A percentile compares a stretch with the other conserved stretches of the same genome.
These are phyloP conservation scores for Solanum medicagineum DNA, from an alignment of 257 asterid species.

Conservation along the genomic window DNA sequence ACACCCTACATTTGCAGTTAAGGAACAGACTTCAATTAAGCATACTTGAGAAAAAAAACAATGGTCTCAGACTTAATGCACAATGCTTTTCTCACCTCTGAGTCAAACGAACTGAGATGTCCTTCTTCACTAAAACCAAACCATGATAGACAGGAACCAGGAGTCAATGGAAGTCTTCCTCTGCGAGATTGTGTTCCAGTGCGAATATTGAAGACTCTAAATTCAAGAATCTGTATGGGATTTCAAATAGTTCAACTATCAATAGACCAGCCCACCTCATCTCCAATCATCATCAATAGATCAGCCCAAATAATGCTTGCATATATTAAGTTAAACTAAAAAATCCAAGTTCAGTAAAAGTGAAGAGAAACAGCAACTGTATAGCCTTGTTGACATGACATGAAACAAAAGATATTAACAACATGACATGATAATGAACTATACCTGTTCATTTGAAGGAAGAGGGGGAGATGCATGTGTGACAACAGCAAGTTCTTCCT, in stretches of 20 bases:
- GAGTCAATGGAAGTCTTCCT: constrained; percentile 84
- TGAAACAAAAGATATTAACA: neutral
- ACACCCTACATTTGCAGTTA: constrained; percentile 49
- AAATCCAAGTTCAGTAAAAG: neutral
- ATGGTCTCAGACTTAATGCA: neutral
- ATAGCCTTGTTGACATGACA: neutral
- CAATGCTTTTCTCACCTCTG: constrained; percentile 49
- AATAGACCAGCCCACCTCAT: neutral
- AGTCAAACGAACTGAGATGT: constrained; percentile 78
- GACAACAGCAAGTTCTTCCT: constrained; percentile 82
- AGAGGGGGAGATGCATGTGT: constrained; percentile 73
- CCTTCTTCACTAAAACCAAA: constrained; percentile 96
- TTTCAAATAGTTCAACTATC: neutral
- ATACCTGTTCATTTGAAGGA: constrained; percentile 87
- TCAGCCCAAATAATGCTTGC: neutral
- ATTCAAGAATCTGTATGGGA: constrained; percentile 70
- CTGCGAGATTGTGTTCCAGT: constrained; percentile 38
- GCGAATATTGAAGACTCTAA: constrained; percentile 55
- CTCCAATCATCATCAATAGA: neutral
- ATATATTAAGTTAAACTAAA: neutral
- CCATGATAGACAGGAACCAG: constrained; percentile 83
- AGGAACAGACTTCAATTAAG: neutral
- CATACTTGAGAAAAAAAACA: neutral
- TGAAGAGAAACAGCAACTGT: neutral
- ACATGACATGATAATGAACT: neutral